phyloP scores from a whole-genome alignment of 768 basidiomycete genomes.

The Russula earlei region DNA sequence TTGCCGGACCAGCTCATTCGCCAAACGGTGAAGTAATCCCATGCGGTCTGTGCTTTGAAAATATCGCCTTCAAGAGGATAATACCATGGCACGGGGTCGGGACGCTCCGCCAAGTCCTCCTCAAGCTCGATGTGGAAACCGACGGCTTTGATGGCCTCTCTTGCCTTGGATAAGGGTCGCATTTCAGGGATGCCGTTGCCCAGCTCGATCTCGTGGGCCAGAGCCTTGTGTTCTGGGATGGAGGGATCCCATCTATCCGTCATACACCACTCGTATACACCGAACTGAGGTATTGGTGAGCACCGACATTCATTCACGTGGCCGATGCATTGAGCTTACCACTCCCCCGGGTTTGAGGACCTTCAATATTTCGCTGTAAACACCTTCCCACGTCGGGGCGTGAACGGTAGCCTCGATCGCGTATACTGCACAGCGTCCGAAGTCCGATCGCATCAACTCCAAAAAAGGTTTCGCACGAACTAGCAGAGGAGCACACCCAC shows the following conservation, averaged over 20 bases:
- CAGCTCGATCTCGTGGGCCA: constrained; percentile 86
- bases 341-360: constrained; percentile 94
- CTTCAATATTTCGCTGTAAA: constrained; percentile 87
- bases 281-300: constrained; percentile 48
- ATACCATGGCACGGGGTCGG: constrained; percentile 80
- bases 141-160: constrained; percentile 69
- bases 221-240: constrained; percentile 76
- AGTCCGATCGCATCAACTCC: too few species aligned
- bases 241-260: constrained; percentile 88
- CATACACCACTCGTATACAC: constrained; percentile 99
- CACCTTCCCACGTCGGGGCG: constrained; percentile 91
- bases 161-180: constrained; percentile 63
- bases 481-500: constrained; percentile 29
- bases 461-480: background rate
- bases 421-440: constrained; percentile 72
- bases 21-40: constrained; percentile 86
- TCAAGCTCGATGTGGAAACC: constrained; percentile 86
- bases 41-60: constrained; percentile 82
- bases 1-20: constrained; percentile 84
- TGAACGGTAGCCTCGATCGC: constrained; percentile 98
- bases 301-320: background rate
- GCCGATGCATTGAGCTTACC: constrained; percentile 38
- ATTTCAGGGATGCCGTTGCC: constrained; percentile 98
- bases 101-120: constrained; percentile 87
- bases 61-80: constrained; percentile 96